Evolutionary conservation across 352 stramenopile species (phyloP).

Genomic region (Nothophytophthora sp.): DNA sequence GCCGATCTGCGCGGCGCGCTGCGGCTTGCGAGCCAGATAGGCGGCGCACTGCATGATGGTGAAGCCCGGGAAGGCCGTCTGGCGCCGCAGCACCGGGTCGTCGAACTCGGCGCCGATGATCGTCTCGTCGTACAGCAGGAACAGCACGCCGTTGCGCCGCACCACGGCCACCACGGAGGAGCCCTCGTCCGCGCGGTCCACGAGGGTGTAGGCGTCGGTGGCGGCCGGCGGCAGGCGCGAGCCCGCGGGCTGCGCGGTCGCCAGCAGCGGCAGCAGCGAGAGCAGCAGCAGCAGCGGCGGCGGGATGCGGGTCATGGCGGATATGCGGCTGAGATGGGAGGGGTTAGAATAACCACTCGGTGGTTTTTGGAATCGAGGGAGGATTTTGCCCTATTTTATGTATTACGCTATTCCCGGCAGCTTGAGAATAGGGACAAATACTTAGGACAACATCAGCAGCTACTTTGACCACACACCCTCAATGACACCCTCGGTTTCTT

Average conservation of each 20-base stretch:
- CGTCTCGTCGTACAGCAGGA: slow-evolving; percentile 72
- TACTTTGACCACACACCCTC: too few species aligned
- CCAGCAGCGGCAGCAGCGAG: slow-evolving; percentile 11
- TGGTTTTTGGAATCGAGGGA: too few species aligned
- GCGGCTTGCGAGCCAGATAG: slow-evolving; percentile 51
- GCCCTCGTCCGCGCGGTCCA: slow-evolving; percentile 36
- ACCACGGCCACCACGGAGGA: slow-evolving; percentile 63
- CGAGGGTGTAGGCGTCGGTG: slow-evolving; percentile 21
- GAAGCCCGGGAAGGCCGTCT: slow-evolving; percentile 77
- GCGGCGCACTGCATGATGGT: slow-evolving; percentile 78
- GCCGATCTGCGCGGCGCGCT: slow-evolving; percentile 58
- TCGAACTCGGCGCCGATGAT: slow-evolving; percentile 84
- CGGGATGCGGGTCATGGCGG: background rate
- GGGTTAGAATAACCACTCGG: too few species aligned
- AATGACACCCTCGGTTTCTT: too few species aligned
- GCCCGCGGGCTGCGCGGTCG: slow-evolving; percentile 1
- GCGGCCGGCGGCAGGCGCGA: slow-evolving; percentile 4
- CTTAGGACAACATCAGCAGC: too few species aligned
- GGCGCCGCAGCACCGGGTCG: slow-evolving; percentile 50
- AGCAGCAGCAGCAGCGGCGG: background rate
- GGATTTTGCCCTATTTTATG: too few species aligned
- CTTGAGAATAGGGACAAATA: too few species aligned
- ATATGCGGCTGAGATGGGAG: background rate
- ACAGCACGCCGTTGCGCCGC: slow-evolving; percentile 50
- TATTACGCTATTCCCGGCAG: too few species aligned